Evolutionary conservation across 805 yeast species (phyloP).

Genomic region (Lipomyces spencermartinsiae): DNA sequence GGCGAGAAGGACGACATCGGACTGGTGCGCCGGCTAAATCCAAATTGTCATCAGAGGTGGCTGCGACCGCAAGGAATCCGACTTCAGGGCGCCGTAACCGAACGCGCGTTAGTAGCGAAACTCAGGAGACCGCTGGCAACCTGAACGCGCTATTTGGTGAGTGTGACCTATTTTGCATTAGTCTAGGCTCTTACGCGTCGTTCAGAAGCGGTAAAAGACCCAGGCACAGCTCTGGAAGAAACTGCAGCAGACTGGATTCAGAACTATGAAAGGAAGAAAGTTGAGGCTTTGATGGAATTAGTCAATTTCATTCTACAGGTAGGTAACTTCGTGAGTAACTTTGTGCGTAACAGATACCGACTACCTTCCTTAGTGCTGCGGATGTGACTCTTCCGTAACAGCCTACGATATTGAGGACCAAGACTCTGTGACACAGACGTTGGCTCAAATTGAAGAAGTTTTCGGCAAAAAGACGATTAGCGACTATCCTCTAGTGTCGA

Average conservation of each 20-base stretch:
- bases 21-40: constrained; percentile 6
- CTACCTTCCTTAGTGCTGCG: constrained; percentile 30
- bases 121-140: constrained; percentile 8
- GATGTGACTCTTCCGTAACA: constrained; percentile 46
- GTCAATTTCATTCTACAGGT: constrained; percentile 69
- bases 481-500: constrained; percentile 71
- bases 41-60: not conserved
- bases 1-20: constrained; percentile 19
- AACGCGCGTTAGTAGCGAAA: constrained; percentile 5
- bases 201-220: constrained; percentile 56
- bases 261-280: constrained; percentile 53
- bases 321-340: not conserved
- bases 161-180: not conserved
- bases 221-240: constrained; percentile 58
- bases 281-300: constrained; percentile 62
- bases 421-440: constrained; percentile 74
- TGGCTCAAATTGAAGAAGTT: constrained; percentile 68
- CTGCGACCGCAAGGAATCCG: not conserved
- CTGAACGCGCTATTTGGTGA: constrained; percentile 29
- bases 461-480: constrained; percentile 56
- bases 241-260: constrained; percentile 66
- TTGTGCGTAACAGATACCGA: not conserved
- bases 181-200: not conserved
- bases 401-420: constrained; percentile 76
- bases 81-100: constrained; percentile 11